Evolutionary conservation across 768 basidiomycete species (phyloP), one percentile per base, ranked within the genome.

Genomic region (Lenzites betulinus): DNA sequence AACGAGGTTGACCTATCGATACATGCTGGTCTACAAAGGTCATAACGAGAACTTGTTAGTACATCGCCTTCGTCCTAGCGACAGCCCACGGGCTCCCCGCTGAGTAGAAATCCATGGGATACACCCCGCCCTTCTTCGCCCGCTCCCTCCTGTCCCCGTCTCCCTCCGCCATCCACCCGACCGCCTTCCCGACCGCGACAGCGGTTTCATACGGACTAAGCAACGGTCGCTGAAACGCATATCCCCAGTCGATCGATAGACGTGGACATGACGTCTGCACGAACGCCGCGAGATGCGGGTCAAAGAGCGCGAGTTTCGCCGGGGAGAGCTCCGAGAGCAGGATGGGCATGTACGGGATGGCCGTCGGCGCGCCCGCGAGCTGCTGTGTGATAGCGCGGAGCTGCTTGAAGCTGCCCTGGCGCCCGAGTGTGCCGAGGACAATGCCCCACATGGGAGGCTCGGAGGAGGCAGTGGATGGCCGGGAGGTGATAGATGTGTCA

Each of bases 201-300:
- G 88, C 85, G 0, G 92, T 89, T 74, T 98, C 97, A 70, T 98
- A 99, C 1, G 96, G 95, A 67, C 88, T 95, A 36, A 99, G 75
- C 50, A 98, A 77, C 2, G 97, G 97, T 22, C 83, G 79, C 54
- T 88, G 80, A 75, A 99, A 99, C 1, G 96, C 97, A 69, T 95
- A 95, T 3, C 97, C 97, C 97, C 97, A 99, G 70, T 99, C 97
- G 58, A 98, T 98, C 18, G 93, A 95, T 54, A 99, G 77, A 25
- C 97, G 86, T 3, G 97, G 97, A 73, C 97, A 98, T 0, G 95
- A 93, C 1, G 97, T 99, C 71, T 98, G 97, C 18, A 98, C 84
- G 72, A 98, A 98, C 0, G 91, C 87, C 2, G 92, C 87, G 65
- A 98, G 82, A 62, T 93, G 84, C 0, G 86, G 84, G 47, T 81